Percentiles rank a stretch among this genome's conserved stretches.
Evolutionary conservation across 2,329 filamentous ascomycete genomes (phyloP).

Genomic region (Xylariaceae sp.): DNA sequence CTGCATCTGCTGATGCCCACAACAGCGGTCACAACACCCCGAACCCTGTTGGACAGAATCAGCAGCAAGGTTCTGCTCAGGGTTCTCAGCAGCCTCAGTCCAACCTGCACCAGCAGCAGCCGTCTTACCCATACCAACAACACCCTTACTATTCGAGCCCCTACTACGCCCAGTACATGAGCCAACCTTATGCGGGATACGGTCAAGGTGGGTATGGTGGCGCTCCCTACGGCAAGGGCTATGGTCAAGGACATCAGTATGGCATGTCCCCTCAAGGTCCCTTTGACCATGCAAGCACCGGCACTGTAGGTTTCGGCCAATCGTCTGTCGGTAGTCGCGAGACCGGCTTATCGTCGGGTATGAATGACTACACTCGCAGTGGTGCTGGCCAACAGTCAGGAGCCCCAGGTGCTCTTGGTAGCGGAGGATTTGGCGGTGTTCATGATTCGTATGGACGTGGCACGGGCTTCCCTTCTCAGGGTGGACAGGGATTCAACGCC

Average conservation of each 20-base stretch:
- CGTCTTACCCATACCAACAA: slow-evolving; percentile 28
- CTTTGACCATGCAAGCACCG: slow-evolving; percentile 53
- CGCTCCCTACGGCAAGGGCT: slow-evolving; percentile 52
- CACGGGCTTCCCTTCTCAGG: slow-evolving; percentile 51
- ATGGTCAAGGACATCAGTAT: slow-evolving; percentile 50
- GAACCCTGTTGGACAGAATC: slow-evolving; percentile 63
- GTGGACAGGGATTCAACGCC: slow-evolving; percentile 48
- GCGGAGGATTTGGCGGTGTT: slow-evolving; percentile 47
- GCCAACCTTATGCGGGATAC: slow-evolving; percentile 46
- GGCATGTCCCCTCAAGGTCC: slow-evolving; percentile 52
- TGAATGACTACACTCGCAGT: slow-evolving; percentile 50
- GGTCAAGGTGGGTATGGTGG: slow-evolving; percentile 46
- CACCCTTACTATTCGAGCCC: slow-evolving; percentile 54
- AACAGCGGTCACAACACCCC: slow-evolving; percentile 89
- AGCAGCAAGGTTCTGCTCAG: slow-evolving; percentile 38
- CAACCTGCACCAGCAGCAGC: slow-evolving; percentile 34
- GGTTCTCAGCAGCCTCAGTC: slow-evolving; percentile 34
- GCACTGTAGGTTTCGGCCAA: slow-evolving; percentile 45
- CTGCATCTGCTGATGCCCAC: slow-evolving; percentile 61
- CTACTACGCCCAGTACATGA: slow-evolving; percentile 57
- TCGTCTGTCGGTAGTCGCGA: slow-evolving; percentile 49
- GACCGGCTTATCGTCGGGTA: slow-evolving; percentile 44
- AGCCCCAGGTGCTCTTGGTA: slow-evolving; percentile 46
- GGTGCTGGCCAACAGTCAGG: slow-evolving; percentile 44
- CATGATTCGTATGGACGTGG: slow-evolving; percentile 53